Conservation (phyloP, 441 rosid species). For the Populus hybrid region DNA sequence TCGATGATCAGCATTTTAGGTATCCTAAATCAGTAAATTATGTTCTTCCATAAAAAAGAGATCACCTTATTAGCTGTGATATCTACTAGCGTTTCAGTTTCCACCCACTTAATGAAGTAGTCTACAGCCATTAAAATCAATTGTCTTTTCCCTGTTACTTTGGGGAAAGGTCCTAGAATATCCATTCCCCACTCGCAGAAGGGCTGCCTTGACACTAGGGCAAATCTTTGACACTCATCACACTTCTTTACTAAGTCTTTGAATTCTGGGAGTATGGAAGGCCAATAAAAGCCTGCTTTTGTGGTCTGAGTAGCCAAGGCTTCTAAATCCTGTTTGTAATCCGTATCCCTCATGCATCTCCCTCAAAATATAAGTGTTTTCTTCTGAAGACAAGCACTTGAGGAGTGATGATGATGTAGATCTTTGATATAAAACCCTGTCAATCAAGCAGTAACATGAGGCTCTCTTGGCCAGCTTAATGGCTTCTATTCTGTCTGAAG, state of each 20-base stretch:
- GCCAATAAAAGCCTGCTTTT: neutral
- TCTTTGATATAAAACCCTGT: no score
- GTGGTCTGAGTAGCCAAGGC: neutral
- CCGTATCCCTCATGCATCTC: neutral
- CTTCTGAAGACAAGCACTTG: neutral
- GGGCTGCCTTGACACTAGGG: neutral
- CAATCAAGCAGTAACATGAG: no score
- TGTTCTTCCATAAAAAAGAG: no score
- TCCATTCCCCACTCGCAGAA: neutral
- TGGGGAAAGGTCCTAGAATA: neutral
- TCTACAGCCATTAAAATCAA: neutral
- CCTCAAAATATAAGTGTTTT: no score
- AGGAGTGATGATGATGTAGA: neutral
- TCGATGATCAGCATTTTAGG: no score
- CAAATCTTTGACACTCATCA: neutral
- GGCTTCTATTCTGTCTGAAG: no score
- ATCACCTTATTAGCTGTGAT: neutral
- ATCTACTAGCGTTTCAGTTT: neutral
- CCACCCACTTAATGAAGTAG: neutral
- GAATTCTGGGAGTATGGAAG: neutral
- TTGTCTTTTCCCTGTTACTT: neutral
- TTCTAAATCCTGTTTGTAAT: neutral
- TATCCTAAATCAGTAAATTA: no score
- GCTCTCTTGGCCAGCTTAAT: no score
- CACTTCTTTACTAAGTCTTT: neutral